These are phyloP conservation scores for Xylariaceae sp. DNA, from an alignment of 2,329 filamentous ascomycete genomes.

Conservation along the genomic window DNA sequence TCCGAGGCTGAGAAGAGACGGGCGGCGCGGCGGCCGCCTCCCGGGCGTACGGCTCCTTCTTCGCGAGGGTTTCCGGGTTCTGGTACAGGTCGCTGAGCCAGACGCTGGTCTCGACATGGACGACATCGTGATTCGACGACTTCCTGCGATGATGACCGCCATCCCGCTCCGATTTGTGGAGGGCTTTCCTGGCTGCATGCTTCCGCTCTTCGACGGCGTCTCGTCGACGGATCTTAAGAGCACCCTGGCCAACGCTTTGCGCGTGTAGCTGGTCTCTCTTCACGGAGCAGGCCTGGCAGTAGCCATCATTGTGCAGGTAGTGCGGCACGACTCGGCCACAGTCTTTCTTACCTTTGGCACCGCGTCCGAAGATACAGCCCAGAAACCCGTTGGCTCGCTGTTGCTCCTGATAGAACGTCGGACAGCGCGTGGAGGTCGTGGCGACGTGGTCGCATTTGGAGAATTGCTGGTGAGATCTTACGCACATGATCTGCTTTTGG, in stretches of 20 bases:
- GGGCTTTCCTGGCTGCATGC: conserved; percentile 3
- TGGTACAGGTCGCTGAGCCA: conserved; percentile 24
- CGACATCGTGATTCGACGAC: conserved; percentile 6
- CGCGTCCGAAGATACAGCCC: conserved; percentile 16
- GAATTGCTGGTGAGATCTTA: conserved; percentile 21
- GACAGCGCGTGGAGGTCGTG: conserved; percentile 19
- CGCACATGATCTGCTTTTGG: conserved; percentile 21
- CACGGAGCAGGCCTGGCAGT: conserved; percentile 22
- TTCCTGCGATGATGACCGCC: background rate
- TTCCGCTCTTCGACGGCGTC: conserved; percentile 15
- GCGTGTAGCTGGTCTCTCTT: conserved; percentile 12
- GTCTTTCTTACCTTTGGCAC: conserved; percentile 12
- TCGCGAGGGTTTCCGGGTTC: conserved; percentile 19
- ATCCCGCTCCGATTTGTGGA: conserved; percentile 6
- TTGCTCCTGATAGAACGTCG: conserved; percentile 23
- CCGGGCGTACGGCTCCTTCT: conserved; percentile 15
- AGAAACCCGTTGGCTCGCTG: conserved; percentile 18
- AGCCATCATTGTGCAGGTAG: conserved; percentile 8
- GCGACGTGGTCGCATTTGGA: conserved; percentile 22
- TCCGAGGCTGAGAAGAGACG: conserved; percentile 11
- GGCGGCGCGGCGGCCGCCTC: conserved; percentile 15
- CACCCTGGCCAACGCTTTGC: conserved; percentile 20
- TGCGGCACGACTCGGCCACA: conserved; percentile 25
- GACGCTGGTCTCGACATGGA: conserved; percentile 12
- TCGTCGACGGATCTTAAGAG: conserved; percentile 17